These are phyloP conservation scores for Microglena sp. DNA, from an alignment of 139 green algal species.

Conservation along the genomic window DNA sequence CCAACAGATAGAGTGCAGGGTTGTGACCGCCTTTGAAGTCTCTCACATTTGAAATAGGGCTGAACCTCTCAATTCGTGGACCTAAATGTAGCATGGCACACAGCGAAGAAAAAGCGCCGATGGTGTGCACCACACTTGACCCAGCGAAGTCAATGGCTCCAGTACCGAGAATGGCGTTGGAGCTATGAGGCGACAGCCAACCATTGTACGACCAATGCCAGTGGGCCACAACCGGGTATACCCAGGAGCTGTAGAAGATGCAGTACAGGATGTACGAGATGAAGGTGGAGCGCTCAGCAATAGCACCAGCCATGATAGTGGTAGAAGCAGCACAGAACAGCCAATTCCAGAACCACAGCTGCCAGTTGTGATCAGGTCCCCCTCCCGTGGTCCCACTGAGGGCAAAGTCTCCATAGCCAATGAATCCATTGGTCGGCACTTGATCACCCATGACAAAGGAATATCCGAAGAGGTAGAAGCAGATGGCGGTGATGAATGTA, in stretches of 20 bases:
- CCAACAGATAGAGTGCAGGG: slow-evolving; percentile 36
- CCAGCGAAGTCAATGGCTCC: slow-evolving; percentile 52
- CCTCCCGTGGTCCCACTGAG: slow-evolving; percentile 6
- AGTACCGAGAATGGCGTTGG: slow-evolving; percentile 20
- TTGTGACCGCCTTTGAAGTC: slow-evolving; percentile 5
- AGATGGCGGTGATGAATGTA: slow-evolving; percentile 21
- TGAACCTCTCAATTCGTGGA: slow-evolving; percentile 73
- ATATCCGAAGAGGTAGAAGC: slow-evolving; percentile 35
- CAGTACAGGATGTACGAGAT: slow-evolving; percentile 30
- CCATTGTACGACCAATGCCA: slow-evolving; percentile 53
- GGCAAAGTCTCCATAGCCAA: slow-evolving; percentile 32
- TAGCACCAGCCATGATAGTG: slow-evolving; percentile 34
- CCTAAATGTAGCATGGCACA: slow-evolving; percentile 68
- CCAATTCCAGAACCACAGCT: slow-evolving; percentile 28
- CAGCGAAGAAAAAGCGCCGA: slow-evolving; percentile 67
- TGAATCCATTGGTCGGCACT: slow-evolving; percentile 25
- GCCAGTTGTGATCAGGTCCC: not conserved
- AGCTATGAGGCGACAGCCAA: slow-evolving; percentile 41
- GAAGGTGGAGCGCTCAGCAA: slow-evolving; percentile 42
- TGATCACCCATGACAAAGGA: slow-evolving; percentile 23
- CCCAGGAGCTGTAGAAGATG: slow-evolving; percentile 1
- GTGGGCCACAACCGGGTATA: slow-evolving; percentile 39
- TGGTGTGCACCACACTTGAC: slow-evolving; percentile 59
- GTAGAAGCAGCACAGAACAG: slow-evolving; percentile 25
- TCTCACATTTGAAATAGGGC: not conserved